Percentiles rank a stretch among this genome's conserved stretches.
Conservation (phyloP, 2,329 filamentous ascomycete genomes). For the Leptodontidium sp. region DNA sequence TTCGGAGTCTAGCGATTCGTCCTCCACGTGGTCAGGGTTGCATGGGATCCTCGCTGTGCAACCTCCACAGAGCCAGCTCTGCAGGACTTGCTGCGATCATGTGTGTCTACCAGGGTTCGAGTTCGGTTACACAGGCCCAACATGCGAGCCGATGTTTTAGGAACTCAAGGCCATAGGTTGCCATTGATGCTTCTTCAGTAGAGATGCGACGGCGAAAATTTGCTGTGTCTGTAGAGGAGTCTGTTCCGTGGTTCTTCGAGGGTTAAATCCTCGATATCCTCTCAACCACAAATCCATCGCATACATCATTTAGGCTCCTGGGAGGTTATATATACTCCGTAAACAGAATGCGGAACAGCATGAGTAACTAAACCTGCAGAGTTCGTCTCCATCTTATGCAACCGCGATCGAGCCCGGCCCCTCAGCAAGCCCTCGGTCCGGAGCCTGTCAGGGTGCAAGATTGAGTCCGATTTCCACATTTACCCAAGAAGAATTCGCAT, state of each 20-base stretch:
- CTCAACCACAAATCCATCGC: not conserved
- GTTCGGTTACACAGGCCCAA: constrained; percentile 8
- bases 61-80: not conserved
- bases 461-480: not conserved
- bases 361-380: not conserved
- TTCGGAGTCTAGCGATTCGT: not conserved
- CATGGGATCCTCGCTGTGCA: constrained; percentile 1
- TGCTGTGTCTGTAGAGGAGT: not conserved
- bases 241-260: not conserved
- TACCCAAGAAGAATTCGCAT: not conserved
- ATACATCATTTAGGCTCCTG: not conserved
- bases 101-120: not conserved
- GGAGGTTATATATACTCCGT: not conserved
- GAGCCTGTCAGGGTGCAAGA: not conserved
- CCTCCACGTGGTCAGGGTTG: not conserved
- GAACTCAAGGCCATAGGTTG: not conserved
- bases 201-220: not conserved
- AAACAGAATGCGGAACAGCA: not conserved
- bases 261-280: not conserved
- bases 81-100: not conserved
- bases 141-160: constrained; percentile 4
- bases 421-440: not conserved
- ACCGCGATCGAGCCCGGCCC: constrained; percentile 1
- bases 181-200: not conserved
- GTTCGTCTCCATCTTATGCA: constrained; percentile 1